phyloP scores from a whole-genome alignment of 345 rosid species.

The Hypericum perforatum region DNA sequence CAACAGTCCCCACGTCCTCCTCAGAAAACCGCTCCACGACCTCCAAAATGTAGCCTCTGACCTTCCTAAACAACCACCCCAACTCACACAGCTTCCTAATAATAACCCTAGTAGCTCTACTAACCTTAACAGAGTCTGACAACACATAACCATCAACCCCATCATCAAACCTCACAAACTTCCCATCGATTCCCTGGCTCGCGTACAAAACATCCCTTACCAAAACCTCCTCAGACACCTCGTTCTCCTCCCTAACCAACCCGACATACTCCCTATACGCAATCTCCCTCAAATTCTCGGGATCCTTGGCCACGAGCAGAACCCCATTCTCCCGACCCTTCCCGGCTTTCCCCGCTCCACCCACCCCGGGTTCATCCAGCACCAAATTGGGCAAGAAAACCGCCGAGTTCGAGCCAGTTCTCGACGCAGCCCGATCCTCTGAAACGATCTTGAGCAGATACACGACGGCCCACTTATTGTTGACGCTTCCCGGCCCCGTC shows the following conservation, averaged over 20 bases:
- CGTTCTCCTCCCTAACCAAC: slow-evolving; percentile 78
- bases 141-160: slow-evolving; percentile 61
- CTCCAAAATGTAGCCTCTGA: slow-evolving; percentile 59
- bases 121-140: slow-evolving; percentile 47
- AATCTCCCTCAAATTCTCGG: slow-evolving; percentile 61
- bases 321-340: slow-evolving; percentile 64
- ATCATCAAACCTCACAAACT: slow-evolving; percentile 54
- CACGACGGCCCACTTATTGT: slow-evolving; percentile 87
- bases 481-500: slow-evolving; percentile 75
- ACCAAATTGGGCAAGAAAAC: slow-evolving; percentile 52
- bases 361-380: slow-evolving; percentile 23
- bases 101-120: slow-evolving; percentile 59
- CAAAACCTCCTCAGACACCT: slow-evolving; percentile 75
- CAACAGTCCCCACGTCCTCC: slow-evolving; percentile 81
- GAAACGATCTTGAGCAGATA: slow-evolving; percentile 73
- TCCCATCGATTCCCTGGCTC: slow-evolving; percentile 94
- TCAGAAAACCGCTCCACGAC: slow-evolving; percentile 72
- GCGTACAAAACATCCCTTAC: slow-evolving; percentile 89
- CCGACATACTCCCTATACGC: slow-evolving; percentile 67
- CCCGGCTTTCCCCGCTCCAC: slow-evolving; percentile 22
- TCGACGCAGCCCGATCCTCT: slow-evolving; percentile 43
- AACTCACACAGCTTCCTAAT: slow-evolving; percentile 81
- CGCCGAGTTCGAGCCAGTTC: slow-evolving; percentile 31
- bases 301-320: slow-evolving; percentile 57
- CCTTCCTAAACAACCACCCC: slow-evolving; percentile 95